Evolutionary conservation across 768 basidiomycete species (phyloP), one percentile per base, ranked within the genome.

Genomic region (Psilocybe tampanensis): DNA sequence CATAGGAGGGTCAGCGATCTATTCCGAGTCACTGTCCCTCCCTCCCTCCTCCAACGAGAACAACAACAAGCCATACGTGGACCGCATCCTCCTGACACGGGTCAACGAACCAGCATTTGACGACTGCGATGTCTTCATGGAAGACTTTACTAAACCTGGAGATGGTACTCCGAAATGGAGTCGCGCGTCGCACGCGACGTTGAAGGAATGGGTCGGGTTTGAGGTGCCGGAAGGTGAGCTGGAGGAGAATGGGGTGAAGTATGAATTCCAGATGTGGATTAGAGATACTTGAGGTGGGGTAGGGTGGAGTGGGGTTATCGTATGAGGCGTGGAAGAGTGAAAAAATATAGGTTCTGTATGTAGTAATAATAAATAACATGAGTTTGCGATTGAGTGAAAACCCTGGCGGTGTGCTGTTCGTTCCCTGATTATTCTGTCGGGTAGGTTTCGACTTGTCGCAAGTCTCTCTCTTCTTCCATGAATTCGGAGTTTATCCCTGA

Each of bases 181-280:
- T 59, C 75, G 73, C 64, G 79, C 85, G 29, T 72, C 80, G 15
- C 86, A 92, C 63, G 75, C 76, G 18, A 87, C 85, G 54, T 76
- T 97, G 68, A 68, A 80, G 59, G 78, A 76, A 9, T 98, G 94
- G 94, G 85, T 84, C 0, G 94, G 88, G 26, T 90, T 89, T 64
- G 83, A 88, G 11, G 91, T 95, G 47, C 81, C 88, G 12, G 75
- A 79, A 59, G 94, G 92, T 3, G 73, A 83, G 65, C 88, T 92
- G 70, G 84, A 86, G 69, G 94, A 97, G 72, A 89, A 90, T 53
- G 92, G 88, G 9, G 77, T 93, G 44, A 78, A 81, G 62, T 99
- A 95, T 70, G 90, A 92, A 75, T 97, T 88, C 72, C 92, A 99
- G 77, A 94, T 99, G 94, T 99, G 96, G 96, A 80, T 85, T 48